Evolutionary conservation across 2,329 filamentous ascomycete genomes (phyloP), one percentile per base, ranked within the genome.

Genomic region (Trichophyton schoenleinii): DNA sequence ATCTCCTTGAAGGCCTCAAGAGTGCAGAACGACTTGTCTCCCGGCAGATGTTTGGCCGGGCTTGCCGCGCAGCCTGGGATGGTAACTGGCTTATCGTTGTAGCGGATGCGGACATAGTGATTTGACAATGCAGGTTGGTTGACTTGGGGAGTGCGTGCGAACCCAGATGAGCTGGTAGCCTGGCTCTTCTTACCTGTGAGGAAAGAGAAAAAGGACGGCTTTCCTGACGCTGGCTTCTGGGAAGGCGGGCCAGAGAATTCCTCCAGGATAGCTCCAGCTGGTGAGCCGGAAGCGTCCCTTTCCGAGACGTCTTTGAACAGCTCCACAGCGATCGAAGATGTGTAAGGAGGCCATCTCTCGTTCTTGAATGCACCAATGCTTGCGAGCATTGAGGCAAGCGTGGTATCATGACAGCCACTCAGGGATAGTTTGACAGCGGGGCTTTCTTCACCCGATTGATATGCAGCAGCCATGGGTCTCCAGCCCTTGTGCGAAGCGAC

Each of bases 391-490:
- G 83, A 88, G 2, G 89, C 94, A 3, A 99, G 81, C 0, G 94
- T 97, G 1, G 94, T 97, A 70, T 97, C 91, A 73, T 96, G 91
- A 69, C 91, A 96, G 36, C 91, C 91, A 66, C 84, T 88, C 69
- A 97, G 77, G 15, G 85, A 87, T 65, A 97, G 86, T 64, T 86
- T 87, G 68, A 94, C 80, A 34, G 75, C 72, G 41, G 73, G 78
- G 36, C 75, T 78, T 67, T 76, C 65, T 67, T 76, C 65, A 66
- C 80, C 66, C 68, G 72, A 63, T 6, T 70, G 68, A 22, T 81
- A 72, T 64, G 83, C 80, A 62, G 81, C 78, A 62, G 80, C 72
- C 15, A 80, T 78, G 64, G 83, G 80, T 59, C 80, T 77, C 64
- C 81, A 77, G 61, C 77, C 79, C 42, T 80, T 73, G 69, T 87